A percentile compares a stretch with the other conserved stretches of the same genome.
Evolutionary conservation across 2,329 filamentous ascomycete genomes (phyloP).

Genomic region (Xylariaceae sp.): DNA sequence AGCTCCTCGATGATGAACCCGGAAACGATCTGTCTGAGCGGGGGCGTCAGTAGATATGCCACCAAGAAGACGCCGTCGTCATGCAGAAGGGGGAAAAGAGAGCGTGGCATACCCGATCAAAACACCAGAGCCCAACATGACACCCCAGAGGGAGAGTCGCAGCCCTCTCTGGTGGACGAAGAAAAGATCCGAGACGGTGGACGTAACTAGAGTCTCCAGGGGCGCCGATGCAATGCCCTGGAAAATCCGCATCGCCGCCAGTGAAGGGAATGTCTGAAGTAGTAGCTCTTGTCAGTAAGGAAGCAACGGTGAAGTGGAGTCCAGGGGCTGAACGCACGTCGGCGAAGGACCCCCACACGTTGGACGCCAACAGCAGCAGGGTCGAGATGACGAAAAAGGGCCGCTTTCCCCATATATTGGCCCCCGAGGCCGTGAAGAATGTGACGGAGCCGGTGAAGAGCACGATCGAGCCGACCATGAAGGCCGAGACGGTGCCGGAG

Average conservation of each 20-base stretch:
- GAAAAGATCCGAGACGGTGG: conserved; percentile 17
- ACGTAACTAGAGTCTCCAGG: conserved; percentile 17
- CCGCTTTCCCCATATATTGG: conserved; percentile 18
- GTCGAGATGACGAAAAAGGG: conserved; percentile 20
- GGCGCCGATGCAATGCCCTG: conserved; percentile 17
- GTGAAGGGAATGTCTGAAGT: conserved; percentile 15
- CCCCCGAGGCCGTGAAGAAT: conserved; percentile 17
- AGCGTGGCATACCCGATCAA: conserved; percentile 8
- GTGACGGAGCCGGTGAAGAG: conserved; percentile 15
- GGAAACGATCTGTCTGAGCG: conserved; percentile 34
- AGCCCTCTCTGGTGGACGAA: conserved; percentile 18
- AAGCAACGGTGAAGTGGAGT: not conserved
- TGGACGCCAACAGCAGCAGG: conserved; percentile 11
- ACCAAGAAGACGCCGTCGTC: not conserved
- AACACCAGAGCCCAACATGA: conserved; percentile 16
- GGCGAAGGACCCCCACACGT: conserved; percentile 19
- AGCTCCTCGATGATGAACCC: conserved; percentile 29
- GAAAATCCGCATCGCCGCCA: conserved; percentile 19
- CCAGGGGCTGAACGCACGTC: conserved; percentile 8
- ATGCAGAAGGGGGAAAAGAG: not conserved
- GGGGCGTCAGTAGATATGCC: not conserved
- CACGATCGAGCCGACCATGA: conserved; percentile 17
- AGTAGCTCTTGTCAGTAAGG: conserved; percentile 1
- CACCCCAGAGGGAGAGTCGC: conserved; percentile 15
- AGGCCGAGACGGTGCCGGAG: conserved; percentile 12